Percentiles rank a stretch among this genome's conserved stretches.
phyloP scores from a whole-genome alignment of 768 basidiomycete genomes.

The Leccinum fibrillosum region DNA sequence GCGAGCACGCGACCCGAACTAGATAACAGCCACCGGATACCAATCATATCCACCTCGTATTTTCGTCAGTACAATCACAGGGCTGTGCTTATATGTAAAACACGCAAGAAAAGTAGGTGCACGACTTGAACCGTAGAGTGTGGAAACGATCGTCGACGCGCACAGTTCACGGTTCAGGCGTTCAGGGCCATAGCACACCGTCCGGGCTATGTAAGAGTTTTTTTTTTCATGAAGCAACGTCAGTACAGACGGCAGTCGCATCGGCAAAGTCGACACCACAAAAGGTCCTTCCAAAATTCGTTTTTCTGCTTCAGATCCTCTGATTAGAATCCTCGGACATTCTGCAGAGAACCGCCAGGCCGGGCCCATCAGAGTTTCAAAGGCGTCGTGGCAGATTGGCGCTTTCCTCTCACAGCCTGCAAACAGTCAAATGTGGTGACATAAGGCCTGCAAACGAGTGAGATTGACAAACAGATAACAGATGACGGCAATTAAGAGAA shows the following conservation, averaged over 20 bases:
- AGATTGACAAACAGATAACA: constrained; percentile 3
- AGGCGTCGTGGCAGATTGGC: not conserved
- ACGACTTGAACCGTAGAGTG: not conserved
- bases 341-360: not conserved
- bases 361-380: not conserved
- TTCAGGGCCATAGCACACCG: not conserved
- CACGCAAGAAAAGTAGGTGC: not conserved
- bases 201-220: not conserved
- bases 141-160: not conserved
- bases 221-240: not conserved
- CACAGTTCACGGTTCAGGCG: not conserved
- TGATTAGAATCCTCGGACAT: not conserved
- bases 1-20: constrained; percentile 11
- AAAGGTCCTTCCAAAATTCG: not conserved
- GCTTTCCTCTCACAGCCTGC: constrained; percentile 20
- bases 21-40: not conserved
- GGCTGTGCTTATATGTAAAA: not conserved
- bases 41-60: not conserved
- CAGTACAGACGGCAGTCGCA: not conserved
- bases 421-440: constrained; percentile 35
- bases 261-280: not conserved
- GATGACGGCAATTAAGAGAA: constrained; percentile 1
- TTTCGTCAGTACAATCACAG: not conserved
- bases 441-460: constrained; percentile 27
- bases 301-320: not conserved